A percentile compares a stretch with the other conserved stretches of the same genome.
phyloP scores from a whole-genome alignment of 108 stramenopile genomes.

The Cyclostephanos invisitatus region DNA sequence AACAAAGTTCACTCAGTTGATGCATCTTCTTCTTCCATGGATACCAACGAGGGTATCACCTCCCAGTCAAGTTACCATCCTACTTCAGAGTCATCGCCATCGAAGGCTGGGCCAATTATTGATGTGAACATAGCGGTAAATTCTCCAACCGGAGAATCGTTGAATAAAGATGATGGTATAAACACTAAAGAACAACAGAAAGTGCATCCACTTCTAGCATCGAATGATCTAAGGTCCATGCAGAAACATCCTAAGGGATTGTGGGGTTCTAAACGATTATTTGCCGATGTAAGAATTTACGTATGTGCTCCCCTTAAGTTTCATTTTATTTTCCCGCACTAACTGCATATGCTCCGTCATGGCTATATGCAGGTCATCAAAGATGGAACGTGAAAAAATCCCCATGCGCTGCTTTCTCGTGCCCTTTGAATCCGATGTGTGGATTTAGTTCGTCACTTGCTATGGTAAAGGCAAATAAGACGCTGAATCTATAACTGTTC shows the following conservation, averaged over 20 bases:
- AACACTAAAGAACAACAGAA: neutral
- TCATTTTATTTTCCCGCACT: neutral
- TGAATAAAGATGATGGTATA: neutral
- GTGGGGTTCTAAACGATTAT: conserved; percentile 43
- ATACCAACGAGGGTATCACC: neutral
- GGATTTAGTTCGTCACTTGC: neutral
- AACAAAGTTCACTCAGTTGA: neutral
- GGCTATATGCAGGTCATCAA: conserved; percentile 33
- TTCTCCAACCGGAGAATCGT: neutral
- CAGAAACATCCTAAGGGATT: conserved; percentile 20
- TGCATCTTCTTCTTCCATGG: conserved; percentile 4
- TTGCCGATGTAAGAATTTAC: conserved; percentile 43
- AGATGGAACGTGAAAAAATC: conserved; percentile 10
- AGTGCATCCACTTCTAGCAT: neutral
- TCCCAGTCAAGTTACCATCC: neutral
- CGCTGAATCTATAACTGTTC: neutral
- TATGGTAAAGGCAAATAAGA: neutral
- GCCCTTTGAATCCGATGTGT: neutral
- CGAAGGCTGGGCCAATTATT: conserved; percentile 3
- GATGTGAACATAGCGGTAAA: conserved; percentile 1
- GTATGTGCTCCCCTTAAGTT: neutral
- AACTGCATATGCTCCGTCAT: neutral
- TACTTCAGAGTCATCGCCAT: neutral
- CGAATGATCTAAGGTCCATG: neutral
- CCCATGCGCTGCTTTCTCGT: neutral